Conservation (phyloP, 495 filamentous ascomycete genomes). For the Parachaetomium inaequale region DNA sequence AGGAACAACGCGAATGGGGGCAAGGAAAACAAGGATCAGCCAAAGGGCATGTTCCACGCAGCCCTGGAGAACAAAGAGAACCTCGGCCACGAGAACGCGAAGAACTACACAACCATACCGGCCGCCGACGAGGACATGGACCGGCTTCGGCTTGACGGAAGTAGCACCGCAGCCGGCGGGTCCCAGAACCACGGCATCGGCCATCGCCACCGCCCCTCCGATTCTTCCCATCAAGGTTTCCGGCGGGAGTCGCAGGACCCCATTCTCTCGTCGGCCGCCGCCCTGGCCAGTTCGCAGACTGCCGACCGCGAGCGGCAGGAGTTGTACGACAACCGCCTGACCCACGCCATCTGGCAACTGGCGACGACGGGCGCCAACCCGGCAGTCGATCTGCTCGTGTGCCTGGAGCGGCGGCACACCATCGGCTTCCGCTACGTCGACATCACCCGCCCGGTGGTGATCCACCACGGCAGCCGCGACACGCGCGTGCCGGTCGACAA, state of each 20-base stretch:
- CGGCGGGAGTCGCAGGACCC: conserved; percentile 32
- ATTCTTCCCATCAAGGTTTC: conserved; percentile 24
- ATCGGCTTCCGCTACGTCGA: conserved; percentile 98
- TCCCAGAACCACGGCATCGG: conserved; percentile 23
- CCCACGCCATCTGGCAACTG: conserved; percentile 90
- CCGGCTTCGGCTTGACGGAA: conserved; percentile 32
- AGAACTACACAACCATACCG: conserved; percentile 26
- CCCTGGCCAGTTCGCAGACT: conserved; percentile 34
- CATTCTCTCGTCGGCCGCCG: conserved; percentile 46
- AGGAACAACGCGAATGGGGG: conserved; percentile 27
- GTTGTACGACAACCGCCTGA: conserved; percentile 80
- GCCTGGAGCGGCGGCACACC: conserved; percentile 82
- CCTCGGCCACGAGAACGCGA: conserved; percentile 17
- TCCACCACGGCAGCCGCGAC: conserved; percentile 90
- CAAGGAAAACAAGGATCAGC: conserved; percentile 27
- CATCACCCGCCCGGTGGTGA: conserved; percentile 82
- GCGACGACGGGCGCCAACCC: conserved; percentile 91
- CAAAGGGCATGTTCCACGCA: conserved; percentile 37
- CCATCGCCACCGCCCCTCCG: conserved; percentile 32
- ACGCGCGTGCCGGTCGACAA: conserved; percentile 93
- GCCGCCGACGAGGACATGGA: conserved; percentile 38
- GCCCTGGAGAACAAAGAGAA: conserved; percentile 44
- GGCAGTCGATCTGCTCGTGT: conserved; percentile 87
- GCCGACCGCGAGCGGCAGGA: conserved; percentile 68
- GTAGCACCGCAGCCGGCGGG: conserved; percentile 19